Evolutionary conservation across 2,329 filamentous ascomycete species (phyloP).

Genomic region (Phialemonium atrogriseum): DNA sequence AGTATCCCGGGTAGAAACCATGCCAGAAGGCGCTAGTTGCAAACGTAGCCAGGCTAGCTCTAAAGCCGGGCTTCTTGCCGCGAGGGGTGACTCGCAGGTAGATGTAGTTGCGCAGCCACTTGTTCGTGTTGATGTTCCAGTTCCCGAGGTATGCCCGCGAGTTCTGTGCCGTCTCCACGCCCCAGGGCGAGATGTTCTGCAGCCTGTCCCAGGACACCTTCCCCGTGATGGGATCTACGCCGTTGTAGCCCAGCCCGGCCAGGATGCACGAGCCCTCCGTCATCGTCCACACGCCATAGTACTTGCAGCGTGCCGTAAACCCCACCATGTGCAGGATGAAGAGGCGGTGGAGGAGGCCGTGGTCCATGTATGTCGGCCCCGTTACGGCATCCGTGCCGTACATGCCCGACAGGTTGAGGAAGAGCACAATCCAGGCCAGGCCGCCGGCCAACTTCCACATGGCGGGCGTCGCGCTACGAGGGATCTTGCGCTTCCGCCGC

Average conservation of each 20-base stretch:
- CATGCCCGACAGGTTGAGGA: slow-evolving; percentile 61
- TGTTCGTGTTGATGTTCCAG: slow-evolving; percentile 99
- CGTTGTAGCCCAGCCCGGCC: slow-evolving; percentile 88
- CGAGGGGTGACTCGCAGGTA: slow-evolving; percentile 92
- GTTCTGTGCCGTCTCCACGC: slow-evolving; percentile 86
- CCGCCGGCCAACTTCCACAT: slow-evolving; percentile 66
- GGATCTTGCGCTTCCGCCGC: slow-evolving; percentile 84
- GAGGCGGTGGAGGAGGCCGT: slow-evolving; percentile 63
- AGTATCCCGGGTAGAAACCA: slow-evolving; percentile 96
- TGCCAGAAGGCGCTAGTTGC: slow-evolving; percentile 95
- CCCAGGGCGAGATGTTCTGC: slow-evolving; percentile 79
- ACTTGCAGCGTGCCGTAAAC: slow-evolving; percentile 78
- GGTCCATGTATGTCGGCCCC: slow-evolving; percentile 55
- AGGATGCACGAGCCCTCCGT: slow-evolving; percentile 94
- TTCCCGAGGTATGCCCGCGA: slow-evolving; percentile 82
- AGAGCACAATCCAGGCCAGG: slow-evolving; percentile 69
- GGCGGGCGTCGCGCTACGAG: slow-evolving; percentile 80
- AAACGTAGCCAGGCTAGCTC: slow-evolving; percentile 90
- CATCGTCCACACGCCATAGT: slow-evolving; percentile 92
- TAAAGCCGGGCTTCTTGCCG: slow-evolving; percentile 93
- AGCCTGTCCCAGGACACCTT: slow-evolving; percentile 85
- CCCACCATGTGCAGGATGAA: slow-evolving; percentile 79
- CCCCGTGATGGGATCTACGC: slow-evolving; percentile 75
- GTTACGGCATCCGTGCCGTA: slow-evolving; percentile 60
- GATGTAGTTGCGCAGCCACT: slow-evolving; percentile 92